Evolutionary conservation across 148 eudicot species (phyloP), one percentile per base, ranked within the genome.

Genomic region (Pouteria glomerata): DNA sequence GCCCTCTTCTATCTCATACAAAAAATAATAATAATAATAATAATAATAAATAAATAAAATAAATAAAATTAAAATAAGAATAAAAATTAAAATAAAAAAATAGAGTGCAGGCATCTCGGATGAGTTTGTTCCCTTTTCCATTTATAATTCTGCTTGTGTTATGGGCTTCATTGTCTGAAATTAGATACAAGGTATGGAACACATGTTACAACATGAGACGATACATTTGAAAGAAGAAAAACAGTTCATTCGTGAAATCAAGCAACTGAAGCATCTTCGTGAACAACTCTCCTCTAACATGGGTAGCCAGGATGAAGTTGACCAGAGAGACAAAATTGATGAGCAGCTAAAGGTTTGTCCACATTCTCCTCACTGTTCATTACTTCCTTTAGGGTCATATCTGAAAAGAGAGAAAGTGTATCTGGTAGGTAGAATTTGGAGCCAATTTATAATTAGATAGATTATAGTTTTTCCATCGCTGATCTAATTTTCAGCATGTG

Each of bases 151-250:
- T 50, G 8, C 66, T 44, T 50, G 19, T 62, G n/a, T 34, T 18
- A 3, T 34, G 80, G 26, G 67, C n/a, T 48, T 29, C 56, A 2
- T 70, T 45, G 19, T 52, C 48, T 68, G 62, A 37, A 75, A 76
- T 73, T 90, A 95, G 97, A 87, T 95, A 72, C 61, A 70, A 21
- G 56, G 56, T 69, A 77, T 89, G 89, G 93, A 91, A 71, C 92
- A 75, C 77, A 85, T 68, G 85, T 82, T 95, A 59, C 86, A 86
- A 79, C 98, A 95, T 73, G 96, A 95, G 79, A 95, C 99, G 37
- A 63, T 83, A 69, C 72, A 79, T 31, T 76, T 95, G 74, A 88
- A 83, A 63, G 97, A 88, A 79, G 99, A 95, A 82, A 95, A 86
- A 72, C 86, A 80, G 68, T 76, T 86, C 76, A 81, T 95, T 71